Evolutionary conservation across 495 filamentous ascomycete genomes (phyloP), one percentile per base, ranked within the genome.

Genomic region (Annulohypoxylon nitens): DNA sequence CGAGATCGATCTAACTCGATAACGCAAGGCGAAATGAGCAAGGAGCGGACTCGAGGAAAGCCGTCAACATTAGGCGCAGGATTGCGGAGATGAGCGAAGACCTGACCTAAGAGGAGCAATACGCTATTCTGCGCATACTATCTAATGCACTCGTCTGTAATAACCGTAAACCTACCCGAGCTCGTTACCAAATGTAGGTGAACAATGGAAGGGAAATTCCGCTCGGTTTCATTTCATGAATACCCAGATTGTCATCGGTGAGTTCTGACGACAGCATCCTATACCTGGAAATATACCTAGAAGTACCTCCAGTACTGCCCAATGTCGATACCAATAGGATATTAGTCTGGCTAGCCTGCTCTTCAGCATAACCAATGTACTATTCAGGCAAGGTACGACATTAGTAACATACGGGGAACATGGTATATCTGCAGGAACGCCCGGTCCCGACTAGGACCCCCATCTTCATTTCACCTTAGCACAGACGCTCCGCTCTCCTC

Each of bases 31-130:
- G 72, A 75, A 75, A 75, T 70, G 67, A 75, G 20, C 51, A 70
- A 70, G 55, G 72, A 64, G 61, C 51, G 39, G 51, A 48, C 33
- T 64, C 36, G 41, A 34, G 43, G 59, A 70, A 61, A 61, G 36
- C 60, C 37, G 63, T 64, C 67, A 75, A 70, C 57, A 67, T 71
- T 64, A 47, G 53, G 64, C 67, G 63, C 25, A 75, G 67, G 72
- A 71, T 71, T 75, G 72, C 72, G 72, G 72, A 75, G 72, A 71
- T 75, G 72, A 61, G 72, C 72, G 64, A 75, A 25, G 53, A 61
- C 30, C 60, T 51, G 18, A 33, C 30, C 62, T 74, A 61, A 57
- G 64, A 74, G 47, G 45, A 74, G 50, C 48, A 67, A 43, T 50
- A 25, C 48, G 23, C 37, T 55, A 34, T 55, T 55, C 51, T 55